Conservation (phyloP, 1,139 yeast genomes). For the Debaryomyces fabryi region DNA sequence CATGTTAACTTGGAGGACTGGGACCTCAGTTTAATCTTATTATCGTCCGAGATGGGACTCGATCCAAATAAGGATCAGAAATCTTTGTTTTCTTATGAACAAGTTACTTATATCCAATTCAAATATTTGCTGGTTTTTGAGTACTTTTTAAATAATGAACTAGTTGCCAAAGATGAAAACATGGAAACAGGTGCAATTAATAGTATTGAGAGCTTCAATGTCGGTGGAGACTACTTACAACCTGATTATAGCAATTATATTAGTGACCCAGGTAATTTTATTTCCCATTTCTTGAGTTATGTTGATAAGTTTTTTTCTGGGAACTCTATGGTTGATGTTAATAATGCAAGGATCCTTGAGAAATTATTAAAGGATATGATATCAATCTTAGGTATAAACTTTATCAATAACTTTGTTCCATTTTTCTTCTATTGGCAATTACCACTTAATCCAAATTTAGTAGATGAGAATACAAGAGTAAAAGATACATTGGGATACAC, state of each 20-base stretch:
- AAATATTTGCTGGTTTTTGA: constrained; percentile 38
- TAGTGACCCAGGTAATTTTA: constrained; percentile 37
- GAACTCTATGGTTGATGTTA: constrained; percentile 26
- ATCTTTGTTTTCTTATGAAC: constrained; percentile 23
- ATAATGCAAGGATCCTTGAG: constrained; percentile 26
- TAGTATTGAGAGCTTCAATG: constrained; percentile 13
- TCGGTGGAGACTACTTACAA: constrained; percentile 24
- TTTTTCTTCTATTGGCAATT: constrained; percentile 52
- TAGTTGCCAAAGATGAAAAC: constrained; percentile 17
- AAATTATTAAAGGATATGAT: constrained; percentile 32
- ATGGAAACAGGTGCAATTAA: background rate
- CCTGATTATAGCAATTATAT: constrained; percentile 46
- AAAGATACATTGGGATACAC: constrained; percentile 43
- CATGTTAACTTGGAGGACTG: constrained; percentile 47
- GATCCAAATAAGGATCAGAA: constrained; percentile 13
- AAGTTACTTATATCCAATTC: constrained; percentile 34
- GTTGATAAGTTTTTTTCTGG: constrained; percentile 35
- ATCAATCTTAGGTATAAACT: constrained; percentile 47
- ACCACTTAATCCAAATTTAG: constrained; percentile 16
- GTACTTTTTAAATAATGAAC: constrained; percentile 38
- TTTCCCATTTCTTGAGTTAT: constrained; percentile 36
- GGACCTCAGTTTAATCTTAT: constrained; percentile 42
- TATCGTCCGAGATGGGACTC: constrained; percentile 31
- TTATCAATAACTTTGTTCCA: constrained; percentile 48
- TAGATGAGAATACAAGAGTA: constrained; percentile 19